Percentiles rank a stretch among this genome's conserved stretches.
Evolutionary conservation across 768 basidiomycete genomes (phyloP).

Genomic region (Macrolepiota fuliginosa): DNA sequence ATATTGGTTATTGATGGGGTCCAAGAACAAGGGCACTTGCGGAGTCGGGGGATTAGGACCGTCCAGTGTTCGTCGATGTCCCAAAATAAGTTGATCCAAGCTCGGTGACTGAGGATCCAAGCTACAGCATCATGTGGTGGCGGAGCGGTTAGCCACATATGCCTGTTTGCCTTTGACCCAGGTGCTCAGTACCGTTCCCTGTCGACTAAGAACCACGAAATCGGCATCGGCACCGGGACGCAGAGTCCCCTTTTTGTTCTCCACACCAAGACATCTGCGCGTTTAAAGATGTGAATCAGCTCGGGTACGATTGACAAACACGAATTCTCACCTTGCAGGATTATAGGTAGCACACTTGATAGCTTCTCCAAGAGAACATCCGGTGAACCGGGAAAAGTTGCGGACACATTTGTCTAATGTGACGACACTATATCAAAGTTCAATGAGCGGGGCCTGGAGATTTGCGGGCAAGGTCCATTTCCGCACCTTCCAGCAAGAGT

Average conservation of each 20-base stretch:
- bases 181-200: constrained; percentile 64
- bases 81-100: neutral
- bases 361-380: constrained; percentile 78
- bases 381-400: constrained; percentile 83
- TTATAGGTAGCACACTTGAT: constrained; percentile 85
- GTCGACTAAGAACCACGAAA: constrained; percentile 69
- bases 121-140: constrained; percentile 9
- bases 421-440: constrained; percentile 51
- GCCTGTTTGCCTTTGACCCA: constrained; percentile 76
- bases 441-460: neutral
- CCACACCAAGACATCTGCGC: constrained; percentile 70
- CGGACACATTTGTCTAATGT: constrained; percentile 83
- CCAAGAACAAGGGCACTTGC: too few relatives aligned
- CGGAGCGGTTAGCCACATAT: constrained; percentile 45
- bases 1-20: too few relatives aligned
- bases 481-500: constrained; percentile 86
- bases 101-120: constrained; percentile 1
- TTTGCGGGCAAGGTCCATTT: constrained; percentile 7
- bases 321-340: constrained; percentile 63
- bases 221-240: constrained; percentile 86
- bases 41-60: too few relatives aligned
- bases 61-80: too few relatives aligned
- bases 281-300: neutral
- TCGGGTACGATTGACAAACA: neutral
- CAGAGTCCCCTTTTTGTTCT: constrained; percentile 77